Conservation (phyloP, 1,139 yeast species). For the Taphrina betulina region DNA sequence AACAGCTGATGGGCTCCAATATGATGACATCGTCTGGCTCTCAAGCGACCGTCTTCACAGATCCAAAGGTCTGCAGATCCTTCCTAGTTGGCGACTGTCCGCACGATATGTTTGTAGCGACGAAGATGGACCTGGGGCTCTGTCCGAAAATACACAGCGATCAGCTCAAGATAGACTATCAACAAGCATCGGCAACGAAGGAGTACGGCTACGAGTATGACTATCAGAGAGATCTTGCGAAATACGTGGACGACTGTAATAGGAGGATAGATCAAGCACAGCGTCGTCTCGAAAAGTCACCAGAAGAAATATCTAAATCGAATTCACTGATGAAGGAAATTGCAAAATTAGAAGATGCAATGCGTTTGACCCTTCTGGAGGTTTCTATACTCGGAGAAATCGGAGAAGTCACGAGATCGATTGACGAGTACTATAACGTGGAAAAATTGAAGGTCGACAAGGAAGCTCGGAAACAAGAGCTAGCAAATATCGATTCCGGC, state of each 20-base stretch:
- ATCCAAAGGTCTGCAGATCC: constrained; percentile 71
- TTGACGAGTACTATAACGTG: constrained; percentile 50
- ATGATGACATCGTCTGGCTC: constrained; percentile 47
- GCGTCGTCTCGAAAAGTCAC: constrained; percentile 68
- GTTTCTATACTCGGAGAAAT: constrained; percentile 56
- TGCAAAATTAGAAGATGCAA: constrained; percentile 63
- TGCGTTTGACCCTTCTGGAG: constrained; percentile 71
- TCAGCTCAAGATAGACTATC: constrained; percentile 71
- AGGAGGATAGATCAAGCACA: constrained; percentile 64
- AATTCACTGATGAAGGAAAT: constrained; percentile 54
- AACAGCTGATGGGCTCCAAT: constrained; percentile 74
- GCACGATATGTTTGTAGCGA: constrained; percentile 75
- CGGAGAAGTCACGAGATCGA: constrained; percentile 56
- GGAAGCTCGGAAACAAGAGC: constrained; percentile 40
- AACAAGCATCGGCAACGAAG: constrained; percentile 55
- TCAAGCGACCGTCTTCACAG: constrained; percentile 50
- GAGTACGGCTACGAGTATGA: constrained; percentile 58
- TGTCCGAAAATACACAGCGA: constrained; percentile 79
- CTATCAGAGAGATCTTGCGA: constrained; percentile 55
- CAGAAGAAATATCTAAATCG: constrained; percentile 60
- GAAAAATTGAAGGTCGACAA: constrained; percentile 46
- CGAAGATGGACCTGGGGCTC: constrained; percentile 78
- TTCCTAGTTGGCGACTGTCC: constrained; percentile 88
- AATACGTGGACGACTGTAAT: constrained; percentile 66
- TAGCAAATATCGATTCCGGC: constrained; percentile 32